These are phyloP conservation scores for Auricularia cornea DNA, from an alignment of 768 basidiomycete species.

Conservation along the genomic window DNA sequence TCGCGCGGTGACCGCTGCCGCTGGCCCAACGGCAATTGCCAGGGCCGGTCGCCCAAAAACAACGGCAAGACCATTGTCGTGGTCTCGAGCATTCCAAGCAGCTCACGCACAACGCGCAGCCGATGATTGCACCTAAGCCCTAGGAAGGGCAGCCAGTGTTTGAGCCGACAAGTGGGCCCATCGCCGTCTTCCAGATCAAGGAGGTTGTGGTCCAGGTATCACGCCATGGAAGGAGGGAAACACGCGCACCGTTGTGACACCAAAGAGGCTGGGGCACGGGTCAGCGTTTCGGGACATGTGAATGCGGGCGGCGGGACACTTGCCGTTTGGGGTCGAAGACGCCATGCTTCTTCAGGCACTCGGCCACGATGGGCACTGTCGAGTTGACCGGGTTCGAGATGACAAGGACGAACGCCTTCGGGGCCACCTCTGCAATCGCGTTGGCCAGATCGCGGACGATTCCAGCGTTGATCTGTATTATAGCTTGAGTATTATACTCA, in stretches of 20 bases:
- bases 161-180: no score
- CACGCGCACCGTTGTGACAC: slow-evolving; percentile 67
- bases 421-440: slow-evolving; percentile 73
- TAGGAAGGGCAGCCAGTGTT: no score
- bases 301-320: slow-evolving; percentile 10
- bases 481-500: background rate
- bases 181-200: no score
- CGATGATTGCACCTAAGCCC: no score
- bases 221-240: no score
- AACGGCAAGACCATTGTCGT: no score
- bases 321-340: slow-evolving; percentile 90
- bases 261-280: slow-evolving; percentile 62
- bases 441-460: slow-evolving; percentile 91
- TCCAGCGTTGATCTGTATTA: slow-evolving; percentile 83
- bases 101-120: no score
- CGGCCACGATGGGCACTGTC: slow-evolving; percentile 93
- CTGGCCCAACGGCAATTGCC: no score
- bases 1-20: no score
- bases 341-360: slow-evolving; percentile 88
- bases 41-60: no score
- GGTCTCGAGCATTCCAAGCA: no score
- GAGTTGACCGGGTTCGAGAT: slow-evolving; percentile 99
- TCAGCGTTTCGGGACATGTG: background rate
- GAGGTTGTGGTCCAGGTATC: no score
- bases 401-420: slow-evolving; percentile 89